phyloP scores from a whole-genome alignment of 768 basidiomycete genomes.

The Lanmaoa rubissima region DNA sequence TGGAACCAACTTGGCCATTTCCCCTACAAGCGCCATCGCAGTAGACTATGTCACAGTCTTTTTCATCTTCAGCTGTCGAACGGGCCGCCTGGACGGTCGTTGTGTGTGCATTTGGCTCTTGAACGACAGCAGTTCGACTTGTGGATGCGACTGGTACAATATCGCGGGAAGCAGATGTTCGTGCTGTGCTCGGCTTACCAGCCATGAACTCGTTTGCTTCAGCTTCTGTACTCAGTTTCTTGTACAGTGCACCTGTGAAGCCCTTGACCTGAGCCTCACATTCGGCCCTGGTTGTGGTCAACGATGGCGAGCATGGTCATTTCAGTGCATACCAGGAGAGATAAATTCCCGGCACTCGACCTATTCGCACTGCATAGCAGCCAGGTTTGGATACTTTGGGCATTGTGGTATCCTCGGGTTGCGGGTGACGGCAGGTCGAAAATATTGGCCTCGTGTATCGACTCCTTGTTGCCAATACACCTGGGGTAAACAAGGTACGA shows the following conservation, averaged over 20 bases:
- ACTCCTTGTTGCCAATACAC: not conserved
- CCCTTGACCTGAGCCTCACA: conserved; percentile 67
- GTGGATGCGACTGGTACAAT: conserved; percentile 26
- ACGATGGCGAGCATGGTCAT: conserved; percentile 26
- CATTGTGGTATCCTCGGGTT: conserved; percentile 24
- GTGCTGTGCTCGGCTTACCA: conserved; percentile 28
- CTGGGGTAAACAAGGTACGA: not conserved
- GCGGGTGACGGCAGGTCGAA: not conserved
- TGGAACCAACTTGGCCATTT: conserved; percentile 66
- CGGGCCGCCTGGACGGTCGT: not conserved
- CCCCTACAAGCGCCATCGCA: conserved; percentile 85
- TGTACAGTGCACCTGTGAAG: conserved; percentile 57
- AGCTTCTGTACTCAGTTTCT: conserved; percentile 57
- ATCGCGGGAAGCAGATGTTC: conserved; percentile 6
- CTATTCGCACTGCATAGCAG: conserved; percentile 75
- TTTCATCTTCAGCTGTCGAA: conserved; percentile 24
- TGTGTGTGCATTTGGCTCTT: not conserved
- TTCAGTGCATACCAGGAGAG: conserved; percentile 56
- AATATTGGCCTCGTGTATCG: not conserved
- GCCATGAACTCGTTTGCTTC: conserved; percentile 61
- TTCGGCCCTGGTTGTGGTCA: conserved; percentile 54
- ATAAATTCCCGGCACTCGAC: conserved; percentile 65
- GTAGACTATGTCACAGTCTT: conserved; percentile 58
- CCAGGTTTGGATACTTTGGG: conserved; percentile 41
- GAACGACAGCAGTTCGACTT: conserved; percentile 11